A percentile compares a stretch with the other conserved stretches of the same genome.
phyloP scores from a whole-genome alignment of 768 basidiomycete genomes.

The Pulveroboletus sp. region DNA sequence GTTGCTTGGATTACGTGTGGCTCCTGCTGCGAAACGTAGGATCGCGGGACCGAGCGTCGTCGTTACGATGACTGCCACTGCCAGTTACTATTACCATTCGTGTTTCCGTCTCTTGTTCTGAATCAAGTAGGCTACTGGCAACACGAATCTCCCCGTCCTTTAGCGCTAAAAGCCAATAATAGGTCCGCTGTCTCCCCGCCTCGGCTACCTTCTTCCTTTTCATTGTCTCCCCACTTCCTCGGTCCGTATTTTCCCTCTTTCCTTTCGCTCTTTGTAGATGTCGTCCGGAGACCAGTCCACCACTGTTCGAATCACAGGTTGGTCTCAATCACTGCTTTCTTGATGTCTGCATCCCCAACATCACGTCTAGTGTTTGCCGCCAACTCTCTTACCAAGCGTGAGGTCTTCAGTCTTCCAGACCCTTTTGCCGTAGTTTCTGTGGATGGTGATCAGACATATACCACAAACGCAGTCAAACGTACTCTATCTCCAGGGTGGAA shows the following conservation, averaged over 20 bases:
- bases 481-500: conserved; percentile 76
- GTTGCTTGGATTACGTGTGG: not conserved
- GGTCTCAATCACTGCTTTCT: not conserved
- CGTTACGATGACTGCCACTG: conserved; percentile 2
- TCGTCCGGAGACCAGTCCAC: conserved; percentile 13
- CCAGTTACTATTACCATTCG: not conserved
- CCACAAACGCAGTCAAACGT: conserved; percentile 68
- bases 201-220: not conserved
- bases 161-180: not conserved
- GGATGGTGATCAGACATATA: conserved; percentile 78
- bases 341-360: not conserved
- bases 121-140: not conserved
- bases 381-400: conserved; percentile 68
- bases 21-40: too few relatives aligned
- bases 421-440: conserved; percentile 87
- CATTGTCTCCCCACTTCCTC: not conserved
- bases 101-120: not conserved
- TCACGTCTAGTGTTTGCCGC: conserved; percentile 69
- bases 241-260: not conserved
- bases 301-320: conserved; percentile 28
- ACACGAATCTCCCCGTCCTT: not conserved
- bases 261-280: conserved; percentile 11
- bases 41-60: not conserved
- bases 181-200: not conserved
- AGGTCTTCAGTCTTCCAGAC: conserved; percentile 77